Conservation (phyloP, 1,139 yeast genomes). For the Lodderomyces beijingensis region DNA sequence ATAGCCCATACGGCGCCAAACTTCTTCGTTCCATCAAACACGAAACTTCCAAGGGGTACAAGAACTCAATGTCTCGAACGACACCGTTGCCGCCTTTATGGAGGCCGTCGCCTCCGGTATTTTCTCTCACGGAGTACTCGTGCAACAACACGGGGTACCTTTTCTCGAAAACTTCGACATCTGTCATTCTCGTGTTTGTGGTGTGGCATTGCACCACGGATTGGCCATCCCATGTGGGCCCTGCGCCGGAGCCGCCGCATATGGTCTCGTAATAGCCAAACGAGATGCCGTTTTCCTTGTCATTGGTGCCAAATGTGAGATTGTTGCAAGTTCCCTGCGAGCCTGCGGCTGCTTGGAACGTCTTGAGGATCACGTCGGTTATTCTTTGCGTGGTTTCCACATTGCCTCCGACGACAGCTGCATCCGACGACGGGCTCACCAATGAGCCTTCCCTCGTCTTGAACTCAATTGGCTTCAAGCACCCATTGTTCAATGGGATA, state of each 20-base stretch:
- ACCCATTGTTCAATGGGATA: conserved; percentile 83
- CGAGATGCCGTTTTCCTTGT: conserved; percentile 29
- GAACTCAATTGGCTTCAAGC: conserved; percentile 65
- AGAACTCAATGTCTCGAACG: conserved; percentile 42
- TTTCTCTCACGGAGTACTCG: conserved; percentile 34
- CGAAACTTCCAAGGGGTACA: conserved; percentile 37
- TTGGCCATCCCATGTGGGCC: conserved; percentile 48
- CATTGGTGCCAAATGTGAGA: conserved; percentile 44
- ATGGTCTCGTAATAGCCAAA: conserved; percentile 49
- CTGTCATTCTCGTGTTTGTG: conserved; percentile 47
- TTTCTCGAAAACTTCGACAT: conserved; percentile 44
- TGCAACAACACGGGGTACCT: conserved; percentile 44
- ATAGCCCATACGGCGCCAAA: conserved; percentile 42
- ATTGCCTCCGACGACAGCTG: conserved; percentile 87
- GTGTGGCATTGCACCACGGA: conserved; percentile 47
- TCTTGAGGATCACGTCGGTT: conserved; percentile 72
- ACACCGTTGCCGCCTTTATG: conserved; percentile 45
- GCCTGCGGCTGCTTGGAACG: conserved; percentile 69
- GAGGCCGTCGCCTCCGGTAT: conserved; percentile 42
- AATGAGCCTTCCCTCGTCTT: conserved; percentile 66
- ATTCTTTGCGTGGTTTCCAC: conserved; percentile 85
- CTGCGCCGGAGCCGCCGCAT: conserved; percentile 50
- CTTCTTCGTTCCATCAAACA: conserved; percentile 45
- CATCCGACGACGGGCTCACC: conserved; percentile 66
- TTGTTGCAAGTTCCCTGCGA: conserved; percentile 50